These are phyloP conservation scores for Magnolia kwangsiensis DNA, from an alignment of 164 flowering plant genomes.

Conservation along the genomic window DNA sequence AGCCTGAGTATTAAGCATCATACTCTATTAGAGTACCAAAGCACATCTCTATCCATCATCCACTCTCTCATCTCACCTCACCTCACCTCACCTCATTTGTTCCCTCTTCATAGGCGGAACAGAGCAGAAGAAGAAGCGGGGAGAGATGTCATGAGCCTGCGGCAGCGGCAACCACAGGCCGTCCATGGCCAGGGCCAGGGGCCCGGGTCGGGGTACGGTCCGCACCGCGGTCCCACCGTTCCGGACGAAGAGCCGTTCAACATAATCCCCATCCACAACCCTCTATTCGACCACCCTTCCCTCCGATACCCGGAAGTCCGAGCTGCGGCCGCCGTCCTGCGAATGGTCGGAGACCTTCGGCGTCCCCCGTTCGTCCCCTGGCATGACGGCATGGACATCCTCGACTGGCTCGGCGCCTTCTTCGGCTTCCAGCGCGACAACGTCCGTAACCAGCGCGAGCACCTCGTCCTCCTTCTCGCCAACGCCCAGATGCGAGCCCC, in stretches of 20 bases:
- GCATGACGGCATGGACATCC: constrained; percentile 50
- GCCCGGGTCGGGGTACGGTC: neutral
- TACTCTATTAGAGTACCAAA: neutral
- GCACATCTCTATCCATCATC: too few species aligned
- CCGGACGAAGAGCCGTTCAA: constrained; percentile 12
- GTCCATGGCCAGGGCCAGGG: constrained; percentile 7
- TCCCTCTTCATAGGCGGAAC: neutral
- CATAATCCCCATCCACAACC: constrained; percentile 58
- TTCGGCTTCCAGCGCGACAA: constrained; percentile 87
- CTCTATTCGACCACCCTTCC: constrained; percentile 79
- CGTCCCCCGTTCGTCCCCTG: constrained; percentile 52
- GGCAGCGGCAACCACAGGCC: constrained; percentile 8
- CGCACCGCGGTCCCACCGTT: neutral
- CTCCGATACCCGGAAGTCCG: constrained; percentile 82
- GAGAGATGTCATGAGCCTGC: neutral
- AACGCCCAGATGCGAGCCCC: constrained; percentile 85
- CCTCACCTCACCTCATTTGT: neutral
- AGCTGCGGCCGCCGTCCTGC: constrained; percentile 70
- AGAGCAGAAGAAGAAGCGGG: neutral
- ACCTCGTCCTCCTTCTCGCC: constrained; percentile 84
- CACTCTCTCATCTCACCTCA: neutral
- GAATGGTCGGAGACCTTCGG: constrained; percentile 54
- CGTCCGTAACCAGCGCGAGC: constrained; percentile 86
- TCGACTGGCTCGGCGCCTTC: constrained; percentile 83
- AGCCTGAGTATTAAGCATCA: neutral